Conservation (phyloP, 768 basidiomycete species). For the Auriscalpium orientale region DNA sequence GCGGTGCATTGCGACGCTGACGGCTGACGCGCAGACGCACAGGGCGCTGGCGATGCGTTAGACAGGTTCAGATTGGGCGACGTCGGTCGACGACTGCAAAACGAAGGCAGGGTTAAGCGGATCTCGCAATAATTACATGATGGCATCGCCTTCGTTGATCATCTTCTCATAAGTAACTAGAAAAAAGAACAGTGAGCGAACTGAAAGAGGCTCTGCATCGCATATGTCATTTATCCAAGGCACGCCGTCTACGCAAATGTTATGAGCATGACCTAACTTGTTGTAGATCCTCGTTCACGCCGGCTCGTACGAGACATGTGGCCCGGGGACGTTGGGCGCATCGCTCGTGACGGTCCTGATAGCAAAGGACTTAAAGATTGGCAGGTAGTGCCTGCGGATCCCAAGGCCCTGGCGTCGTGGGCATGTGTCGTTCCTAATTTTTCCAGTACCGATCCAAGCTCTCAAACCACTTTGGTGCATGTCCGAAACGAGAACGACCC, state of each 20-base stretch:
- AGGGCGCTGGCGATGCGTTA: no score
- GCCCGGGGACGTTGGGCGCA: background rate
- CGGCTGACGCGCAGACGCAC: no score
- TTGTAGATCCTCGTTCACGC: no score
- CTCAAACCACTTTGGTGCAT: background rate
- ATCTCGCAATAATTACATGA: no score
- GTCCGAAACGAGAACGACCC: background rate
- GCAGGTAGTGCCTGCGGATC: background rate
- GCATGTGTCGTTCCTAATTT: background rate
- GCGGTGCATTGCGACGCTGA: no score
- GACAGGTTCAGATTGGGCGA: no score
- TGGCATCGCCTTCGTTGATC: no score
- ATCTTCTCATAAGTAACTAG: no score
- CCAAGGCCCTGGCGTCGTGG: background rate
- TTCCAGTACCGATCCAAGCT: background rate
- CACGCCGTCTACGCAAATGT: background rate
- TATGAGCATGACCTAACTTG: background rate
- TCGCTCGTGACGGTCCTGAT: background rate
- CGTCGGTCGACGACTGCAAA: no score
- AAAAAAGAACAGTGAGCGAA: no score
- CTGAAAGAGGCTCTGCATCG: no score
- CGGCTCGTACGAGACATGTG: background rate
- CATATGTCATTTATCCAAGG: background rate
- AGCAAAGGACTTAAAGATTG: background rate
- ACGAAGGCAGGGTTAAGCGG: no score